Conservation (phyloP, 768 basidiomycete genomes). For the Favolaschia claudopus region DNA sequence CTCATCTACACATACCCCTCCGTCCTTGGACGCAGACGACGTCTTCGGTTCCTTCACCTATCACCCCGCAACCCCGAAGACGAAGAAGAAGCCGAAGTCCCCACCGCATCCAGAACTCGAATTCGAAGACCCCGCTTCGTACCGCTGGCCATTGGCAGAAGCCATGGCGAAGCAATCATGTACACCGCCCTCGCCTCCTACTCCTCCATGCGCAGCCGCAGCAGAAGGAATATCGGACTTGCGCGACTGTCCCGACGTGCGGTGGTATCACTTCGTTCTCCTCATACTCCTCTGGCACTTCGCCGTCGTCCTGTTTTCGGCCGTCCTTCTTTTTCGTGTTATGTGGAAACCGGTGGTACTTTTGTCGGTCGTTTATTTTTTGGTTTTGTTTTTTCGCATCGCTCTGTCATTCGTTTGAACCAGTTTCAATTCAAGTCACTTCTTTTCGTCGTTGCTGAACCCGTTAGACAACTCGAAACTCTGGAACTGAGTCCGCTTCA, state of each 20-base stretch:
- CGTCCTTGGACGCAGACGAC: not conserved
- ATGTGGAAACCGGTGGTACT: constrained; percentile 7
- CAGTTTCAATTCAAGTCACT: too few relatives aligned
- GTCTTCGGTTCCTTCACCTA: not conserved
- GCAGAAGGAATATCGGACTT: not conserved
- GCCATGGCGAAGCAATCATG: not conserved
- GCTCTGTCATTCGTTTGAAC: too few relatives aligned
- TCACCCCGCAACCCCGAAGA: not conserved
- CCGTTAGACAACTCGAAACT: too few relatives aligned
- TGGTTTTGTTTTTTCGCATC: too few relatives aligned
- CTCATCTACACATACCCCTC: not conserved
- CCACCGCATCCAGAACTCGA: too few relatives aligned
- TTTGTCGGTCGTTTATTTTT: too few relatives aligned
- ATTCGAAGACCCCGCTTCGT: not conserved
- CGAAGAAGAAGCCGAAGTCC: not conserved
- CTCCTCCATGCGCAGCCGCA: not conserved
- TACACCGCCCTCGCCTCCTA: not conserved
- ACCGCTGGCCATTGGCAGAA: constrained; percentile 1
- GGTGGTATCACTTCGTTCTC: constrained; percentile 14
- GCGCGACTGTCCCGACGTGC: not conserved
- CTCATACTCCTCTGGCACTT: not conserved
- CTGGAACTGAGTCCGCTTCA: too few relatives aligned
- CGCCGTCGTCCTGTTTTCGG: not conserved
- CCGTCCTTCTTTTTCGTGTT: not conserved
- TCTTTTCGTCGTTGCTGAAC: too few relatives aligned